Conservation (phyloP, 768 basidiomycete species). For the Kwoniella mangroviensis region DNA sequence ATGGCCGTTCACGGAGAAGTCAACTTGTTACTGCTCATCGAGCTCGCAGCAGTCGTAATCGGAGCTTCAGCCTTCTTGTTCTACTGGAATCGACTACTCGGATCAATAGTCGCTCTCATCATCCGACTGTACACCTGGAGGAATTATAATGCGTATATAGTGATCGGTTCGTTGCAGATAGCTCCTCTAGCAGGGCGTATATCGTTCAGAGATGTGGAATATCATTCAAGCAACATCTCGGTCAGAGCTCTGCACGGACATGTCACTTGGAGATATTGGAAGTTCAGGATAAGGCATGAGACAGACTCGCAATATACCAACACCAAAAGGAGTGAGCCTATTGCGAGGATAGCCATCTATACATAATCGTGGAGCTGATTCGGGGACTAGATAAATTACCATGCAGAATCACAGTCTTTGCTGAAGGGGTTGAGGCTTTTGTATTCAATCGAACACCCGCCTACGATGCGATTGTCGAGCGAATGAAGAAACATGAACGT, state of each 20-base stretch:
- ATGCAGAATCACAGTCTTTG: conserved; percentile 78
- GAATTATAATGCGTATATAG: conserved; percentile 75
- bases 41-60: conserved; percentile 53
- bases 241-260: conserved; percentile 81
- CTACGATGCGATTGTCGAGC: conserved; percentile 81
- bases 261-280: conserved; percentile 93
- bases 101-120: conserved; percentile 67
- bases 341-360: too few relatives aligned
- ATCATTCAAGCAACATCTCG: conserved; percentile 91
- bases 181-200: conserved; percentile 85
- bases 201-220: conserved; percentile 81
- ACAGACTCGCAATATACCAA: conserved; percentile 48
- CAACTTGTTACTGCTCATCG: conserved; percentile 53
- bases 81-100: conserved; percentile 88
- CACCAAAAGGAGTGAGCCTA: conserved; percentile 36
- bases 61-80: conserved; percentile 68
- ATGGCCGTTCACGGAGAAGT: conserved; percentile 29
- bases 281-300: conserved; percentile 75
- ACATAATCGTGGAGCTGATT: not conserved
- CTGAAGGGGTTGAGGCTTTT: conserved; percentile 91
- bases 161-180: conserved; percentile 88
- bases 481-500: conserved; percentile 65
- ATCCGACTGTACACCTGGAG: conserved; percentile 81
- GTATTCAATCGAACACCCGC: conserved; percentile 87
- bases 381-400: conserved; percentile 59